Conservation (phyloP, 1,284 basidiomycete species). For the Cystobasidium pallidum region DNA sequence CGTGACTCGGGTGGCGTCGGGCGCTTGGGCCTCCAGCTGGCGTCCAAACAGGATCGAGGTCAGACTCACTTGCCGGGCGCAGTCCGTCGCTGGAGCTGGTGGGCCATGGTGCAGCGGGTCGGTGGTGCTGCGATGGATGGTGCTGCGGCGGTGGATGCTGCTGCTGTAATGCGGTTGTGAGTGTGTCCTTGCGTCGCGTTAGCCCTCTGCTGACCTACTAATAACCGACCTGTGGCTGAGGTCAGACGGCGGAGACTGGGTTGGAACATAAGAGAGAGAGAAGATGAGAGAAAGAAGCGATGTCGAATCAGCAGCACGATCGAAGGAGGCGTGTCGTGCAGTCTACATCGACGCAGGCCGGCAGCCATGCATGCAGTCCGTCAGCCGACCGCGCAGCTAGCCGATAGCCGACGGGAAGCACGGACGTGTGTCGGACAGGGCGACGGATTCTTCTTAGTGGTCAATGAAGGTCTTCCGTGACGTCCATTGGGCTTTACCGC, state of each 20-base stretch:
- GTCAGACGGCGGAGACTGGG: neutral
- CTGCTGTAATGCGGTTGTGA: no score
- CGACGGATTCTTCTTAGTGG: no score
- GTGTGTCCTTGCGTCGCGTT: no score
- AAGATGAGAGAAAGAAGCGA: neutral
- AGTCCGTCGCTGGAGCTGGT: conserved; percentile 5
- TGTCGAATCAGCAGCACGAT: neutral
- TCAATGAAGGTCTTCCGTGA: no score
- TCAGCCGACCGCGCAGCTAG: neutral
- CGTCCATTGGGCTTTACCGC: no score
- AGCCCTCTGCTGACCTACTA: no score
- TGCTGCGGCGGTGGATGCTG: neutral
- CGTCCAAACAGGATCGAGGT: neutral
- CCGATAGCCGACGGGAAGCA: no score
- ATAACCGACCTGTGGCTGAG: no score
- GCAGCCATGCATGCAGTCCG: neutral
- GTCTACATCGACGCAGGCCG: no score
- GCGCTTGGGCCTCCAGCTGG: conserved; percentile 8
- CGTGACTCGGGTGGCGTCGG: neutral
- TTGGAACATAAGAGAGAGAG: neutral
- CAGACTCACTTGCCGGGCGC: conserved; percentile 14
- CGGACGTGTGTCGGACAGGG: no score
- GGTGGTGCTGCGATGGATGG: neutral
- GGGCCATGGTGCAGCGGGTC: conserved; percentile 20
- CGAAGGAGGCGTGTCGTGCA: no score